Base-by-base conservation (phyloP, 176 grass and related monocot species). In the Poa annua region DNA sequence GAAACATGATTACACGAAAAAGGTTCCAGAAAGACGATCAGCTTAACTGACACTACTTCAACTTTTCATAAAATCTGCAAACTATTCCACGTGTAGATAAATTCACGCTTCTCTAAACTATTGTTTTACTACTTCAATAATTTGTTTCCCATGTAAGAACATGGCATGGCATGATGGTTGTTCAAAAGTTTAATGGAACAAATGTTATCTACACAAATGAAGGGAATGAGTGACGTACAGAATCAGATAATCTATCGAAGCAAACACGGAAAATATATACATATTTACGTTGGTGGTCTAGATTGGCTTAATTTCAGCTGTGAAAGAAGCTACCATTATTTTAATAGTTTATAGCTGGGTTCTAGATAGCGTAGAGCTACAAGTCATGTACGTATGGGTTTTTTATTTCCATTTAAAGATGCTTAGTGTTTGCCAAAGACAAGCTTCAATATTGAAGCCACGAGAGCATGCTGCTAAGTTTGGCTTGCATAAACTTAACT, bases 41-140 rank as follows among this genome's bases (percentile, higher is more conserved):
- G 4, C 41, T 67, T 44, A 54, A 11, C 26, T 67, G 12, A 55
- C 53, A 55, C 16, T 65, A 15, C 66, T 26, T n/a, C 64, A 39
- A 64, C 8, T 35, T 65, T 34, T 19, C 62, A 15, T 44, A 22
- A 54, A 17, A 19, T 48, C 17, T 44, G 8, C 59, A 33, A 86
- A 64, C 36, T 74, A 54, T 26, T 64, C 42, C 7, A 50, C 8
- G 10, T n/a, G 51, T 11, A 50, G 54, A 79, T 60, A 29, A 62
- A 36, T 63, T 38, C 54, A 32, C n/a, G 13, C 12, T 49, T 86
- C 54, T 29, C 29, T n/a, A 80, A 76, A 65, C 49, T 52, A 84
- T 39, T 53, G 33, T 42, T 41, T 39, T 51, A 51, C 60, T 32
- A 67, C 33, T 36, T 77, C 21, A 52, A 22, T 19, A 11, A 50